phyloP scores from a whole-genome alignment of 805 yeast genomes.

The Saccharomycodes ludwigii region DNA sequence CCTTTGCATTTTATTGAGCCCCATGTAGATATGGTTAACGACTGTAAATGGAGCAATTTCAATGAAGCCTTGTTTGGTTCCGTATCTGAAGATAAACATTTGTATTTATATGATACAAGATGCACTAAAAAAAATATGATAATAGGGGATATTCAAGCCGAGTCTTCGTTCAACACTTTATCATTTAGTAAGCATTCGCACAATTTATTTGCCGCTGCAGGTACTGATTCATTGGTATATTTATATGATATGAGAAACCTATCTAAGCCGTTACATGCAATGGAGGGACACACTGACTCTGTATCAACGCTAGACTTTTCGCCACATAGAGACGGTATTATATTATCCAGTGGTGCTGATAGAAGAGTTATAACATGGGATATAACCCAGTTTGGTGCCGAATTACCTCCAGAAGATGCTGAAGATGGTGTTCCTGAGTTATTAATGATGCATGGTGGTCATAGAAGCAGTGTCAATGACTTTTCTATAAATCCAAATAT shows the following conservation, averaged over 20 bases:
- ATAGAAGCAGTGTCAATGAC: conserved; percentile 65
- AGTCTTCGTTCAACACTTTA: conserved; percentile 43
- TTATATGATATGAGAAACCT: conserved; percentile 49
- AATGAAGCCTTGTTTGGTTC: conserved; percentile 46
- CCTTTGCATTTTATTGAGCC: conserved; percentile 22
- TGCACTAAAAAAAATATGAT: conserved; percentile 14
- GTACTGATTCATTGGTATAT: conserved; percentile 52
- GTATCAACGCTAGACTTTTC: conserved; percentile 69
- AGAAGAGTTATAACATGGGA: conserved; percentile 78
- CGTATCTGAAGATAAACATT: conserved; percentile 57
- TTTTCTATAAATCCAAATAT: conserved; percentile 52
- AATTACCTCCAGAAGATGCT: conserved; percentile 75
- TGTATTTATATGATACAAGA: conserved; percentile 45
- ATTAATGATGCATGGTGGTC: conserved; percentile 89
- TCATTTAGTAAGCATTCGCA: conserved; percentile 52
- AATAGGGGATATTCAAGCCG: conserved; percentile 13
- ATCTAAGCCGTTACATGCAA: conserved; percentile 43
- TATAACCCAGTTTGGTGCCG: conserved; percentile 65
- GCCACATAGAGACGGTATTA: conserved; percentile 61
- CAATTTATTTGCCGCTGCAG: conserved; percentile 56
- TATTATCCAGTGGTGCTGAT: conserved; percentile 70
- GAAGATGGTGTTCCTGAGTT: conserved; percentile 87
- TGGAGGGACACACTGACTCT: conserved; percentile 70
- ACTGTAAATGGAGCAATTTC: conserved; percentile 57
- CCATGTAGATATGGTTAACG: conserved; percentile 58